Evolutionary conservation across 1,284 basidiomycete species (phyloP), one percentile per base, ranked within the genome.

Genomic region (Cutaneotrichosporon sp.): DNA sequence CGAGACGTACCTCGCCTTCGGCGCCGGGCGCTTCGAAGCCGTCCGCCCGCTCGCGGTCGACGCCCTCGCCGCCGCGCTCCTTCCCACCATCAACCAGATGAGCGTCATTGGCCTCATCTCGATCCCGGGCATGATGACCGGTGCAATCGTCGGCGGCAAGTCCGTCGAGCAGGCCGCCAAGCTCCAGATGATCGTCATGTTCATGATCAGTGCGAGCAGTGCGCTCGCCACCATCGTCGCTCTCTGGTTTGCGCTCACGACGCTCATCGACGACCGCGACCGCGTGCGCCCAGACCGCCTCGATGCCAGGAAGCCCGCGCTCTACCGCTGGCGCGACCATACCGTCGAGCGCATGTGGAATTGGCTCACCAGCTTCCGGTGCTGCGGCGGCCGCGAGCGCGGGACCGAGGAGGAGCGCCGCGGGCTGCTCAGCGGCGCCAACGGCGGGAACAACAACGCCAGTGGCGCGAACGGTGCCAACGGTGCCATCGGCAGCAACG

Each of bases 171-270:
- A 92, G 77, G 91, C 91, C 0, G 89, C 90, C 1, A 86, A 87
- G 55, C 79, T 93, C 11, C 91, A 93, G 72, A 92, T 91, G 88
- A 87, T 92, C 62, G 91, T 92, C 79, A 90, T 92, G 87, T 92
- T 93, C 78, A 90, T 92, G 88, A 90, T 93, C 58, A 87, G 87
- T 2, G 87, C 90, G 0, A 85, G 86, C 59, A 88, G 88, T 0
- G 85, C 87, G 1, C 83, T 92, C 25, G 84, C 87, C 6, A 83
- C 86, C 7, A 87, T 90, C 62, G 79, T 84, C 53, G 84, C 86
- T 2, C 87, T 88, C 1, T 79, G 86, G 57, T 80, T 86, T 42
- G 82, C 85, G 2, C 82, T 91, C 13, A 78, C 77, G 2, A 83
- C 87, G 14, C 82, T 87, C 6, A 84, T 91, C 20, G 91, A 93